Evolutionary conservation across 2,329 filamentous ascomycete genomes (phyloP), one percentile per base, ranked within the genome.

Genomic region (Fusarium circinatum): DNA sequence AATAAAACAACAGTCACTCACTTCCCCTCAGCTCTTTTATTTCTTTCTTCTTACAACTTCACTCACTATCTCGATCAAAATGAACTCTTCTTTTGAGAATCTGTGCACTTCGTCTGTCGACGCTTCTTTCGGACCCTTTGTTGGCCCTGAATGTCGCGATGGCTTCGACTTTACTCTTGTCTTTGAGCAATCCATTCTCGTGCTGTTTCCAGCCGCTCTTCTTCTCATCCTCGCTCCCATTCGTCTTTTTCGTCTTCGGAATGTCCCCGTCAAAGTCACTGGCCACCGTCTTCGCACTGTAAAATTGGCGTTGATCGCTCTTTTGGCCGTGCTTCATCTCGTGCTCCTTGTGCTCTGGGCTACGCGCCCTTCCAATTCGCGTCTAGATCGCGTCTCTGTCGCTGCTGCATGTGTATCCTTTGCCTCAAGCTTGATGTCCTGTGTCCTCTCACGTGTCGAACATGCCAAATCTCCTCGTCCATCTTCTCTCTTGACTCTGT

Each of bases 151-250:
- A 48, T 83, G 84, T 24, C 83, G 84, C 26, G 80, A 83, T 44
- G 78, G 84, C 22, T 86, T 86, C 62, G 88, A 90, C 76, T 85
- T 88, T 52, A 86, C 85, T 6, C 78, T 89, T 20, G 83, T 85
- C n/a, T 82, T 89, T 52, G 81, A 84, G 68, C 80, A 83, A 30
- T 80, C 78, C 36, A 73, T 83, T 52, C 78, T 84, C 44, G 74
- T 79, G 41, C 76, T 81, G 14, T 68, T 75, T 4, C 82, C 82
- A 4, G 79, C 80, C 14, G 74, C 73, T 20, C 44, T 81, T 41
- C 71, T 83, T 14, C 57, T 84, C 10, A 30, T 83, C 14, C 70
- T 73, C 9, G 80, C 75, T 3, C 82, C 82, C 0, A 36, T 82
- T n/a, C 80, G 81, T 22, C 71, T 82, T 38, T 42, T 72, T 11